Evolutionary conservation across 2,329 filamentous ascomycete genomes (phyloP).

Genomic region (Botrytis hyacinthi): DNA sequence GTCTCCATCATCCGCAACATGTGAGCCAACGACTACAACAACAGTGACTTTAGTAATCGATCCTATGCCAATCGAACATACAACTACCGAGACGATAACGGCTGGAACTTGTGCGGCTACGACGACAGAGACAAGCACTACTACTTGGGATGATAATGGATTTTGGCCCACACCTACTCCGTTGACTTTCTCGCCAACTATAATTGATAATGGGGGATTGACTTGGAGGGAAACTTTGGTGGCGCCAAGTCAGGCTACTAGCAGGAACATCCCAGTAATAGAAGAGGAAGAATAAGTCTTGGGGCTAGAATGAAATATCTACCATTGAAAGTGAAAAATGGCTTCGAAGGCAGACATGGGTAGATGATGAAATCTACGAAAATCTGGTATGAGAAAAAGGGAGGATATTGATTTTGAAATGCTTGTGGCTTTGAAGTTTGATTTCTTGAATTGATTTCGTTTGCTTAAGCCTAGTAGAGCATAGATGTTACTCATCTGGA

Average conservation of each 20-base stretch:
- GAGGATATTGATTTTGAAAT: not conserved
- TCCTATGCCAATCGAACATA: not conserved
- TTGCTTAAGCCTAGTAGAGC: rapidly evolving
- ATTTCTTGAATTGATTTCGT: not conserved
- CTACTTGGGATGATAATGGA: not conserved
- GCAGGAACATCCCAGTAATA: rapidly evolving
- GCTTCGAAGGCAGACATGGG: not conserved
- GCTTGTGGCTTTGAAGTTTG: not conserved
- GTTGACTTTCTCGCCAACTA: not conserved
- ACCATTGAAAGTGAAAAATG: not conserved
- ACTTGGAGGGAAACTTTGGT: not conserved
- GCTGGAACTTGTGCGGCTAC: not conserved
- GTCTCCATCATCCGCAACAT: not conserved
- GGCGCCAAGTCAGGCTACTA: no score
- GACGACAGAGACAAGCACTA: not conserved
- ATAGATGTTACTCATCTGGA: not conserved
- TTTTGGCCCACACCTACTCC: not conserved
- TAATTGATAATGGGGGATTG: not conserved
- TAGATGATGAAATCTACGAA: rapidly evolving
- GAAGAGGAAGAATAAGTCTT: not conserved
- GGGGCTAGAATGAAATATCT: not conserved
- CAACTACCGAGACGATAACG: not conserved
- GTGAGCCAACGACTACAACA: not conserved
- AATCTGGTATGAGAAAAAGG: not conserved
- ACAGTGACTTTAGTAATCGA: not conserved